Evolutionary conservation across 2,329 filamentous ascomycete species (phyloP).

Genomic region (Davidsoniella neocaledoniae): DNA sequence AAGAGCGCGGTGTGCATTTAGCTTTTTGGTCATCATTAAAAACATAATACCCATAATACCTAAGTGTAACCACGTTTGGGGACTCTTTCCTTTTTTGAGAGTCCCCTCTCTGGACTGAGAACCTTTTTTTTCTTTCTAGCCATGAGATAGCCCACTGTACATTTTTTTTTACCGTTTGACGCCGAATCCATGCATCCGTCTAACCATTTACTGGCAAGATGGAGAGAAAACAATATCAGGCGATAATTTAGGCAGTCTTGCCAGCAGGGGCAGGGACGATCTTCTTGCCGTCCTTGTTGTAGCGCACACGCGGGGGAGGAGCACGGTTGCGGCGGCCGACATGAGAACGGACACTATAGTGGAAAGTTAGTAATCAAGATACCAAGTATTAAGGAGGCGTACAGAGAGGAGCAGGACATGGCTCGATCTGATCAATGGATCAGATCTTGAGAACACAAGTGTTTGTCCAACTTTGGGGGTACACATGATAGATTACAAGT

Average conservation of each 20-base stretch:
- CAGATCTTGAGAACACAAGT: no score
- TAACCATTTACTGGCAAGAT: not conserved
- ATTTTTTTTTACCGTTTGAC: slow-evolving; percentile 12
- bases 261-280: slow-evolving; percentile 69
- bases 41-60: slow-evolving; percentile 7
- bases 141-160: slow-evolving; percentile 9
- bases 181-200: slow-evolving; percentile 8
- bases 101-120: slow-evolving; percentile 8
- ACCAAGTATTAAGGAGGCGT: not conserved
- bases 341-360: slow-evolving; percentile 76
- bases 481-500: not conserved
- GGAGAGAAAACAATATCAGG: not conserved
- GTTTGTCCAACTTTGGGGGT: slow-evolving; percentile 9
- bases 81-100: slow-evolving; percentile 5
- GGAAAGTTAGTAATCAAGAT: slow-evolving; percentile 19
- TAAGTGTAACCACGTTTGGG: slow-evolving; percentile 3
- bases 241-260: slow-evolving; percentile 31
- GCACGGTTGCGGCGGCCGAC: slow-evolving; percentile 98
- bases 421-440: not conserved
- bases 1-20: not conserved
- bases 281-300: slow-evolving; percentile 99
- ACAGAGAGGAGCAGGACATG: not conserved
- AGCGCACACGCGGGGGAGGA: slow-evolving; percentile 89
- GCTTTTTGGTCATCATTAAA: slow-evolving; percentile 8
- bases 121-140: slow-evolving; percentile 8